These are phyloP conservation scores for Spatholobus suberectus DNA, from an alignment of 306 rosid genomes.

Conservation along the genomic window DNA sequence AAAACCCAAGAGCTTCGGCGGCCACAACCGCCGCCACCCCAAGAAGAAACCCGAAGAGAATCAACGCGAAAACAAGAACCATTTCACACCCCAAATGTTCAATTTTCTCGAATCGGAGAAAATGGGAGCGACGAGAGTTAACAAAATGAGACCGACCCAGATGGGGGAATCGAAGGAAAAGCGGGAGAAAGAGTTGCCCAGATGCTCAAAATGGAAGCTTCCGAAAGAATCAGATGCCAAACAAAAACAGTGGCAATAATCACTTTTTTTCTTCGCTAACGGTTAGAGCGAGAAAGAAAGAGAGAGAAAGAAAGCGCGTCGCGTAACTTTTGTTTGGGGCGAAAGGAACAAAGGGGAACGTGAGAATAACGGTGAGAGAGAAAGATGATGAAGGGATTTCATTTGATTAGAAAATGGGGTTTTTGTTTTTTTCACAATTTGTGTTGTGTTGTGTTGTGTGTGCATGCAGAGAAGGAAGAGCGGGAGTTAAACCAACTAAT, in stretches of 20 bases:
- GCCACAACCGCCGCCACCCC: conserved; percentile 70
- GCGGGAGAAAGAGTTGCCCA: background rate
- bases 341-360: background rate
- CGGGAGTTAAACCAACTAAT: background rate
- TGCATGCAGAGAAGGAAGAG: background rate
- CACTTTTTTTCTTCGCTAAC: conserved; percentile 25
- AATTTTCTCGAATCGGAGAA: background rate
- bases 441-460: background rate
- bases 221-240: conserved; percentile 35
- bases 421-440: background rate
- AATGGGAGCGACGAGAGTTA: background rate
- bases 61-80: conserved; percentile 47
- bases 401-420: background rate
- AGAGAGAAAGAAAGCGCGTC: background rate
- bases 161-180: conserved; percentile 11
- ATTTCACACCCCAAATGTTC: conserved; percentile 33
- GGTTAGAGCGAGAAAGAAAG: background rate
- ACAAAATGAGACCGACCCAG: conserved; percentile 29
- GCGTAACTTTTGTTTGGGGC: background rate
- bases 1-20: conserved; percentile 58
- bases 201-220: conserved; percentile 22
- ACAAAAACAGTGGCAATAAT: background rate
- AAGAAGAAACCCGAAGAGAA: conserved; percentile 67
- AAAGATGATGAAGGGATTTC: background rate
- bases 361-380: background rate